Evolutionary conservation across 441 rosid species (phyloP).

Genomic region (Gossypium trilobum): DNA sequence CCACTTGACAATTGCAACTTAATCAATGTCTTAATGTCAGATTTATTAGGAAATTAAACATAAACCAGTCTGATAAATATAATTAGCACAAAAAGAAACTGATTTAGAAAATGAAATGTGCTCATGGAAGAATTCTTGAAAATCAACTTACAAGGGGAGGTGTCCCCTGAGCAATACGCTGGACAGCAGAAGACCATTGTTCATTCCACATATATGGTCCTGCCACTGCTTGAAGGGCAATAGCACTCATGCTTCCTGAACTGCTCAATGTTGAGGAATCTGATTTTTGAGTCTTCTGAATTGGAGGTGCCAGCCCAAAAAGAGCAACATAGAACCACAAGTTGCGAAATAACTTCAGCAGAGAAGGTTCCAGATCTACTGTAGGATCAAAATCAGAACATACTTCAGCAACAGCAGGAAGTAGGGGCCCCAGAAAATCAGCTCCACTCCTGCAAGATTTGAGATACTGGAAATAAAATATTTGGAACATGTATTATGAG

Average conservation of each 20-base stretch:
- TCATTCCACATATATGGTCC: conserved; percentile 96
- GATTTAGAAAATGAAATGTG: neutral
- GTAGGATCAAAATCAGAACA: conserved; percentile 94
- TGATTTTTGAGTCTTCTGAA: conserved; percentile 64
- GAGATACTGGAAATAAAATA: conserved; percentile 10
- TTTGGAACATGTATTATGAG: conserved; percentile 11
- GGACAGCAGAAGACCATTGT: conserved; percentile 77
- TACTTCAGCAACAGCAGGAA: conserved; percentile 95
- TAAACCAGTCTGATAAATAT: neutral
- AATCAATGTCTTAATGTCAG: neutral
- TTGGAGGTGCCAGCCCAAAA: conserved; percentile 94
- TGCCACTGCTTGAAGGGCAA: conserved; percentile 84
- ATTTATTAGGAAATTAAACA: neutral
- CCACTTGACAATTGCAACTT: neutral
- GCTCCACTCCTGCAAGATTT: conserved; percentile 82
- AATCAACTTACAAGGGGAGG: conserved; percentile 90
- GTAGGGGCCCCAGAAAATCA: conserved; percentile 89
- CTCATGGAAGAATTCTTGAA: conserved; percentile 19
- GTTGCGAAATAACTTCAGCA: conserved; percentile 91
- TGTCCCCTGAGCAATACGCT: conserved; percentile 91
- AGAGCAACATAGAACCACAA: conserved; percentile 97
- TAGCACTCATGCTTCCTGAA: conserved; percentile 58
- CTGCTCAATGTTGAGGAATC: conserved; percentile 60
- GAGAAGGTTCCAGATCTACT: conserved; percentile 76
- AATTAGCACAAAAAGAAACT: conserved; percentile 6